Conservation (phyloP, 805 yeast genomes). For the Pichia manshurica region DNA sequence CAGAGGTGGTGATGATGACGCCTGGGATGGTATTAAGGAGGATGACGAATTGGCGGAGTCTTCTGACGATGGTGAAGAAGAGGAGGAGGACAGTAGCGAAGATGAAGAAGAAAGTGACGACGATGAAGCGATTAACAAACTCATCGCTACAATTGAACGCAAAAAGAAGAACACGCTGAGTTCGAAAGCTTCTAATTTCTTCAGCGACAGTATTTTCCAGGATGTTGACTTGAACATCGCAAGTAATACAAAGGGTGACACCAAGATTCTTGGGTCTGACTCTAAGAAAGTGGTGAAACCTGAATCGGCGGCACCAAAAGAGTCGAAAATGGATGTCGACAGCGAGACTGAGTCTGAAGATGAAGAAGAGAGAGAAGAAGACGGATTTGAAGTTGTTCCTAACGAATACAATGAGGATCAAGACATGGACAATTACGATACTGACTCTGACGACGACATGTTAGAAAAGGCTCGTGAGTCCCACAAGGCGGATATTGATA, state of each 20-base stretch:
- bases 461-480: constrained; percentile 36
- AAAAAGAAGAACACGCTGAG: constrained; percentile 40
- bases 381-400: constrained; percentile 43
- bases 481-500: constrained; percentile 63
- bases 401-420: constrained; percentile 36
- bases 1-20: constrained; percentile 68
- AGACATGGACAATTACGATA: constrained; percentile 40
- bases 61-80: constrained; percentile 28
- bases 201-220: constrained; percentile 49
- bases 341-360: constrained; percentile 18
- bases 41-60: constrained; percentile 33
- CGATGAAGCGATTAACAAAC: constrained; percentile 59
- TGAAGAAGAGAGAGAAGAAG: constrained; percentile 16
- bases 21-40: constrained; percentile 68
- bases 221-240: constrained; percentile 37
- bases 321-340: constrained; percentile 17
- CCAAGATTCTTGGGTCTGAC: constrained; percentile 12
- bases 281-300: not conserved
- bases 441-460: constrained; percentile 46
- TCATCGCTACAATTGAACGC: constrained; percentile 48
- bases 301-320: constrained; percentile 12
- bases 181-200: constrained; percentile 37
- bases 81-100: constrained; percentile 41
- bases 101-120: constrained; percentile 56
- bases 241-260: constrained; percentile 10